A percentile compares a stretch with the other conserved stretches of the same genome.
Conservation (phyloP, 2,329 filamentous ascomycete genomes). For the Mariannaea sp. region DNA sequence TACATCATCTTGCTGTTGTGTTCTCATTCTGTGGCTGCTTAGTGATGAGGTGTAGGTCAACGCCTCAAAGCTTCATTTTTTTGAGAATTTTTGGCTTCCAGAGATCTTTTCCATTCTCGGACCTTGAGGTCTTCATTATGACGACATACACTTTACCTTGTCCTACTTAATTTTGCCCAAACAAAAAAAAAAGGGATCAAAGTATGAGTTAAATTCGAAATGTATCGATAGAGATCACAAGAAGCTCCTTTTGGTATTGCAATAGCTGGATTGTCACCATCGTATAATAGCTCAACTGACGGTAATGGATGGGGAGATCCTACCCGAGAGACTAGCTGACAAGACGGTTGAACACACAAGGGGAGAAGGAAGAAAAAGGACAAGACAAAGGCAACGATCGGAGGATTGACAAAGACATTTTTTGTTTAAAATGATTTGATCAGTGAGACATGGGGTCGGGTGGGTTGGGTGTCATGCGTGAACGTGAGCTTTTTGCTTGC, state of each 20-base stretch:
- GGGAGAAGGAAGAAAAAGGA: background rate
- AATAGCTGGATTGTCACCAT: too few species aligned
- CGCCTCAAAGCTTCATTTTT: background rate
- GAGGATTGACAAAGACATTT: constrained; percentile 10
- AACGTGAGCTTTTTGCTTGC: too few species aligned
- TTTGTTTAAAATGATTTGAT: background rate
- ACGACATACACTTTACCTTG: background rate
- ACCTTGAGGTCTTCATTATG: too few species aligned
- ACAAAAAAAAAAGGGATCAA: background rate
- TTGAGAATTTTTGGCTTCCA: background rate
- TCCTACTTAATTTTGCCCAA: too few species aligned
- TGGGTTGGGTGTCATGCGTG: constrained; percentile 8
- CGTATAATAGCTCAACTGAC: background rate
- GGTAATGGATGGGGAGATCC: background rate
- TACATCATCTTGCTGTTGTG: background rate
- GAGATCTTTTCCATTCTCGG: background rate
- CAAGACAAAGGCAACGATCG: background rate
- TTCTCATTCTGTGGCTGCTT: background rate
- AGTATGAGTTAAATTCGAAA: too few species aligned
- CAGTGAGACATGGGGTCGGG: constrained; percentile 11
- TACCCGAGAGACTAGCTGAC: background rate
- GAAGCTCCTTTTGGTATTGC: too few species aligned
- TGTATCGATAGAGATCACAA: too few species aligned
- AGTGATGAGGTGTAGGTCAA: background rate
- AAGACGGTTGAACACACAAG: background rate